Conservation (phyloP, 1,284 basidiomycete species). For the Cutaneotrichosporon sp. region DNA sequence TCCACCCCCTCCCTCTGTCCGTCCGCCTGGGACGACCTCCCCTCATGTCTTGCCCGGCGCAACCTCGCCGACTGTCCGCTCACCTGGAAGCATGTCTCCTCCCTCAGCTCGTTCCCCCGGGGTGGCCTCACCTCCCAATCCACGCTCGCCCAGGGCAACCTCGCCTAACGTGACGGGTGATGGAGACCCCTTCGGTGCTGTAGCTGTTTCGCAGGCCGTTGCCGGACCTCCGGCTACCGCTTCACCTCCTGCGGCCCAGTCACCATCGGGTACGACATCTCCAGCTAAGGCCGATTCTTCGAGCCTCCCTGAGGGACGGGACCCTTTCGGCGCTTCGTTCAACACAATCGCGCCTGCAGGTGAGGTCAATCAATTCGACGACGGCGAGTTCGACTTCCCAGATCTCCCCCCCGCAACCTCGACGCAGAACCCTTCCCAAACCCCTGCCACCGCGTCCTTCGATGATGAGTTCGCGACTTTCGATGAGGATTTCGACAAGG, state of each 20-base stretch:
- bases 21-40: background rate
- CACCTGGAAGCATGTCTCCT: background rate
- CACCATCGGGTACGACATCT: background rate
- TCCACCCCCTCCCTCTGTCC: conserved; percentile 40
- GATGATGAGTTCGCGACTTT: conserved; percentile 55
- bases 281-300: background rate
- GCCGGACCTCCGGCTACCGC: background rate
- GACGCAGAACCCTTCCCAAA: conserved; percentile 21
- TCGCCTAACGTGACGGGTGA: conserved; percentile 42
- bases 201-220: background rate
- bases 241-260: background rate
- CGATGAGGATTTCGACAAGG: conserved; percentile 54
- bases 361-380: conserved; percentile 61
- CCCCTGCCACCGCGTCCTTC: conserved; percentile 29
- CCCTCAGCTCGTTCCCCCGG: background rate
- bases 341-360: background rate
- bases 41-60: background rate
- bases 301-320: conserved; percentile 1
- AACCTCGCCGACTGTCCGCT: background rate
- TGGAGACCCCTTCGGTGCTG: conserved; percentile 12
- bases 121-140: background rate
- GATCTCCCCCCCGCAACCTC: conserved; percentile 56
- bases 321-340: conserved; percentile 26
- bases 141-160: background rate
- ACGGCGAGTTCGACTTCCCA: conserved; percentile 81